Conservation (phyloP, 805 yeast species). For the Pichia sporocuriosa region DNA sequence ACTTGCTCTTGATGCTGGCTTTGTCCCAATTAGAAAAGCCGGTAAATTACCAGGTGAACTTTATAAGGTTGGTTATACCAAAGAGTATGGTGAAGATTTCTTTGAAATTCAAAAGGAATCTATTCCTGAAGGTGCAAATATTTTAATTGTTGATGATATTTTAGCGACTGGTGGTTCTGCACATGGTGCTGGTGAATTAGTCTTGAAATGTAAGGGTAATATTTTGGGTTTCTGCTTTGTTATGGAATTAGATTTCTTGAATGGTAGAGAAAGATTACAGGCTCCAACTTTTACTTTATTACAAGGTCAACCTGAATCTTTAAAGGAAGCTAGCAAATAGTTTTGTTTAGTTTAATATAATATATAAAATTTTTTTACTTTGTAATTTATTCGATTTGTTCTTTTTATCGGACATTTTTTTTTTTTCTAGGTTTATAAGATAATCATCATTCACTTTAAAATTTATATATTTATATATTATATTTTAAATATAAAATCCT, state of each 20-base stretch:
- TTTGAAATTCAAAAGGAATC: slow-evolving; percentile 85
- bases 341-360: no score
- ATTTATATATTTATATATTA: no score
- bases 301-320: slow-evolving; percentile 66
- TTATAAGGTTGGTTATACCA: slow-evolving; percentile 62
- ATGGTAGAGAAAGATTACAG: slow-evolving; percentile 81
- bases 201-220: slow-evolving; percentile 58
- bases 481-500: no score
- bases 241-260: slow-evolving; percentile 90
- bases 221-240: slow-evolving; percentile 80
- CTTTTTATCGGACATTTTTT: no score
- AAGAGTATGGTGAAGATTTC: slow-evolving; percentile 89
- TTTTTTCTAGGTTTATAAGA: no score
- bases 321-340: slow-evolving; percentile 16
- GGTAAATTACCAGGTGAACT: slow-evolving; percentile 92
- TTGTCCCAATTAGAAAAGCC: slow-evolving; percentile 90
- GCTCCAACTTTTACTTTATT: slow-evolving; percentile 88
- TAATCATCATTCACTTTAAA: no score
- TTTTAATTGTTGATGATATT: slow-evolving; percentile 89
- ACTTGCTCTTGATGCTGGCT: slow-evolving; percentile 79
- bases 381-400: no score
- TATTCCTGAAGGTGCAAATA: slow-evolving; percentile 72
- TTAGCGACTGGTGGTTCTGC: slow-evolving; percentile 99
- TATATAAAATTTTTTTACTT: not conserved
- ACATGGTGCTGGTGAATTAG: slow-evolving; percentile 83